Base-by-base conservation (phyloP, 345 rosid genomes). In the Cardamine chenopodiifolia region DNA sequence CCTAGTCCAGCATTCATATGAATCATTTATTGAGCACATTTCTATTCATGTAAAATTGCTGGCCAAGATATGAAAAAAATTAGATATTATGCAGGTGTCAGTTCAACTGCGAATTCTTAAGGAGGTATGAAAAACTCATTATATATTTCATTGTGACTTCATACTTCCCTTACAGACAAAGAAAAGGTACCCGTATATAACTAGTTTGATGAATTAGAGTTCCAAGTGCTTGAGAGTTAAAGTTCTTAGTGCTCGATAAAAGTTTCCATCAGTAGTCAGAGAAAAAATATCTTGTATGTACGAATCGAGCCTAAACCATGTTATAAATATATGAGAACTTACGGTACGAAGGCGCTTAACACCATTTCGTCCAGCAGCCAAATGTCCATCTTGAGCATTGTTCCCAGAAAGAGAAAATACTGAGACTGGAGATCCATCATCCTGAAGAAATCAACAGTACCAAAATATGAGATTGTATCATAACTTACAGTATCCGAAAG, bases 311-410 rank as follows among this genome's bases (percentile, higher is more conserved):
- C 52, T 52, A 32, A 25, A 70, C 13, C 19, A 63, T 76, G 48
- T 19, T 13, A 39, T 57, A 47, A 48, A 32, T 17, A 23, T 7
- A 54, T 14, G 53, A 58, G 18, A 39, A 28, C 86, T 80, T 87
- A 95, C 99, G 7, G 99, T 95, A 28, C 99, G 99, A 45, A 95
- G 98, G 55, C 99, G 97, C 84, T 92, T 95, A 80, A 95, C 94
- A 57, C 99, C 99, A 69, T 95, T 95, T 29, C 98, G 85, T 34
- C 92, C 99, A 28, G 99, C 99, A 42, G 92, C 92, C 71, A 95
- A 74, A 81, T 87, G 98, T 20, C 94, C 96, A 59, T 95, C 99
- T 81, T 89, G 96, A 53, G 94, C 82, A 78, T 74, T 90, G 77
- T 83, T 90, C 19, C 92, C 97, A 50, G 94, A 80, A 42, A 95